Base-by-base conservation (phyloP, 495 filamentous ascomycete species). In the Xylaria venustula region DNA sequence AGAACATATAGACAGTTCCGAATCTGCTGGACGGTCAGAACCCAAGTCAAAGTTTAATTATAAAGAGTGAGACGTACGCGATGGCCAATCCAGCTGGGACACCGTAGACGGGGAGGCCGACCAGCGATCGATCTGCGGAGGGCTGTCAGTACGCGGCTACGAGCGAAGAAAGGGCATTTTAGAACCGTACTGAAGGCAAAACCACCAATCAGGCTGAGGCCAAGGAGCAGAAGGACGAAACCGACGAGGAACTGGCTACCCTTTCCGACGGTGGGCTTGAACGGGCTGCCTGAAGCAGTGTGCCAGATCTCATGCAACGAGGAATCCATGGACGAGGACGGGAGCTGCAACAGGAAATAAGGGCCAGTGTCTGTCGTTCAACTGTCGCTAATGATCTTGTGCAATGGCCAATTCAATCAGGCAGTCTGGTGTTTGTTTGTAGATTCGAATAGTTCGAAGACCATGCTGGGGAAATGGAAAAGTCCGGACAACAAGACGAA, bases 1-100 rank as follows among this genome's bases (percentile, higher is more conserved):
- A 98, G 72, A 98, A 97, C 87, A 96, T 93, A 81, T 91, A 96
- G 20, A 98, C 92, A 46, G 93, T 90, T 63, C 95, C 94, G 73
- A 97, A 92, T 42, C 94, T 98, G 71, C 3, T 74, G 62, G 71
- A 67, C 44, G 41, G 60, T 57, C 63, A 69, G 65, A 45, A 12
- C 26, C 36, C 34, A 19, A 23, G 23, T 5, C 2, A 9, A 11
- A 51, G 9, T 9, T 17, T 32, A 40, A 26, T 20, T 12, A 26
- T 20, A 17, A 20, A 46, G 37, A 28, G 25, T 60, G 59, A 58
- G 56, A 80, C 85, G 70, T 86, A 97, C 94, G 91, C 95, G 76
- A 96, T 85, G 54, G 90, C 88, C 64, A 96, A 68, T 49, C 92
- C 92, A 60, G 94, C 93, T 48, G 95, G 93, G 45, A 97, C 64